These are phyloP conservation scores for Kondoa malvinella DNA, from an alignment of 768 basidiomycete genomes.

Conservation along the genomic window DNA sequence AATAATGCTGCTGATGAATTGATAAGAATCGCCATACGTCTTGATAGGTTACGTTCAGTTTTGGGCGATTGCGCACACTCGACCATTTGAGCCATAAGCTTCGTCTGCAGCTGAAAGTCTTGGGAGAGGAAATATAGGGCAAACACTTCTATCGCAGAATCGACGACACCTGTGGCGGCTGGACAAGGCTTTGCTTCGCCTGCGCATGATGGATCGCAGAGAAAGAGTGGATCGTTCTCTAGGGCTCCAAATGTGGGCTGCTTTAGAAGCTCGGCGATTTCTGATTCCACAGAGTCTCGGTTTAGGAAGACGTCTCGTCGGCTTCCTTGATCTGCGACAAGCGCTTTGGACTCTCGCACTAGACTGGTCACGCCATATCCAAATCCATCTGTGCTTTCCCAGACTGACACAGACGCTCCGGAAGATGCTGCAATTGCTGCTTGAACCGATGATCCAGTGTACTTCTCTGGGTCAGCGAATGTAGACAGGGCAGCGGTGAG, in stretches of 20 bases:
- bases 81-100: constrained; percentile 37
- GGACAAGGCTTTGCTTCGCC: constrained; percentile 44
- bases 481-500: constrained; percentile 63
- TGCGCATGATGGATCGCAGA: constrained; percentile 42
- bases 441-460: constrained; percentile 61
- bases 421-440: constrained; percentile 76
- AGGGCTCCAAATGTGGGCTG: constrained; percentile 60
- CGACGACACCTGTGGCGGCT: constrained; percentile 62
- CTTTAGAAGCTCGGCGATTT: constrained; percentile 57
- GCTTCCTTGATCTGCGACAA: constrained; percentile 18
- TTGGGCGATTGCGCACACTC: constrained; percentile 56
- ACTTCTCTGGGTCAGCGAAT: constrained; percentile 74
- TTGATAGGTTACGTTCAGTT: constrained; percentile 68
- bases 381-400: constrained; percentile 75
- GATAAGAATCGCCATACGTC: constrained; percentile 64
- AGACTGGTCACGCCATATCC: constrained; percentile 73
- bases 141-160: constrained; percentile 77
- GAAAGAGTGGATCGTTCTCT: constrained; percentile 66
- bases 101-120: constrained; percentile 38
- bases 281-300: constrained; percentile 60
- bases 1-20: constrained; percentile 63
- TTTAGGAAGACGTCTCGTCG: constrained; percentile 42
- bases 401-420: constrained; percentile 65
- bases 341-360: constrained; percentile 18
- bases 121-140: constrained; percentile 60